phyloP scores from a whole-genome alignment of 257 asterid species.

The Solanum tarijense region DNA sequence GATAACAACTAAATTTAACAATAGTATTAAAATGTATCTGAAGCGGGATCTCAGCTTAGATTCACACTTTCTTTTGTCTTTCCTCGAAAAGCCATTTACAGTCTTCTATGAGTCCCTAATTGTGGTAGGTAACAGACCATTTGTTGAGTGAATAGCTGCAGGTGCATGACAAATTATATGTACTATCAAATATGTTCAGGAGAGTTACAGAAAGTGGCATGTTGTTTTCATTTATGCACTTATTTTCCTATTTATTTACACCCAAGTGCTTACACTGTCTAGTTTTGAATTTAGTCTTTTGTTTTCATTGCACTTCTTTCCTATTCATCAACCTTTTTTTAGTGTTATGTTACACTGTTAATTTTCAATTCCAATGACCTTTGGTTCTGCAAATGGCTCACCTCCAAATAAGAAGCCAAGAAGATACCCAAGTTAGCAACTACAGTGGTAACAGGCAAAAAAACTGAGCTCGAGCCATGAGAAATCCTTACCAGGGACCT shows the following conservation, averaged over 20 bases:
- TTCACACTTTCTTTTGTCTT: neutral
- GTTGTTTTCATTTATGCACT: neutral
- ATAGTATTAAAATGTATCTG: neutral
- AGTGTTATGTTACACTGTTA: neutral
- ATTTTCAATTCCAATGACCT: neutral
- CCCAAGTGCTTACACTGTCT: neutral
- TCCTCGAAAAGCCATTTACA: neutral
- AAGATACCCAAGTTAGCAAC: neutral
- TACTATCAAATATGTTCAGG: neutral
- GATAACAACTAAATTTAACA: neutral
- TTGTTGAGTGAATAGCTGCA: neutral
- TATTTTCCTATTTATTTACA: neutral
- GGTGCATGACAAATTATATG: neutral
- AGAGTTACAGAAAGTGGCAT: neutral
- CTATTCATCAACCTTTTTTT: neutral
- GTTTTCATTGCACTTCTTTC: neutral
- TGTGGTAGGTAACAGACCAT: neutral
- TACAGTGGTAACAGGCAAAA: neutral
- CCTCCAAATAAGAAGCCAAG: neutral
- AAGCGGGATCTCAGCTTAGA: neutral
- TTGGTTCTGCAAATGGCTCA: neutral
- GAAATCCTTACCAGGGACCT: neutral
- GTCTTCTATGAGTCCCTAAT: neutral
- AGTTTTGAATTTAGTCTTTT: neutral
- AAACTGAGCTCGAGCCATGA: neutral